Base-by-base conservation (phyloP, 768 basidiomycete species). In the Lactarius vividus region DNA sequence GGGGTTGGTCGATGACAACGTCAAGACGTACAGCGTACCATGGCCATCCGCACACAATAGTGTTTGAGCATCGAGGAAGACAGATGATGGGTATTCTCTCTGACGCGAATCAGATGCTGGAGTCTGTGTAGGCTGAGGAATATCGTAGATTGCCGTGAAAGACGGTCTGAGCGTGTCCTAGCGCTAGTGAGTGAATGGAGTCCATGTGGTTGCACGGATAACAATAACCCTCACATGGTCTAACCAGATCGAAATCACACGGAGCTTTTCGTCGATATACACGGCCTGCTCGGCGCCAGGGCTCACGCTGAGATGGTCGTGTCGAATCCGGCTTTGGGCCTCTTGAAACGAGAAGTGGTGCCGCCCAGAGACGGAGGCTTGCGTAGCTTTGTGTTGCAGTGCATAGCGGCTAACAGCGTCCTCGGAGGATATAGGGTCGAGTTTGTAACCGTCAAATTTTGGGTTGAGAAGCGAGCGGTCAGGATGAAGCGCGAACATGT, bases 361-460 rank as follows among this genome's bases (percentile, higher is more conserved):
- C 63, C 79, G 82, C 9, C 84, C 84, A 4, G 89, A 87, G 11
- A 83, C 76, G 44, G 87, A 85, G 9, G 84, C 80, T 79, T 79
- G 83, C 70, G 79, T 83, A 73, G 71, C 83, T 73, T 66, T 77
- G 67, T 77, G 75, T 29, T 75, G 73, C 37, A 92, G 82, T 10
- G 75, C 74, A 73, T 82, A 83, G 29, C 83, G 80, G 23, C 76
- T 75, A 5, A 89, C 80, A 10, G 78, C 77, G 9, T 83, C 77
- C n/a, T 87, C 83, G 69, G 87, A 85, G 13, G 80, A 74, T 39
- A 91, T 78, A 3, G 85, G 77, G 67, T 87, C 81, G 31, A 95
- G 81, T 69, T 84, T 91, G 74, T 95, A 94, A 2, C 89, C 90
- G 69, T 95, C 92, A 64, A 95, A 95, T 70, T 88, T 89, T 1